Evolutionary conservation across 495 filamentous ascomycete genomes (phyloP).

Genomic region (Penicillium coprophilum): DNA sequence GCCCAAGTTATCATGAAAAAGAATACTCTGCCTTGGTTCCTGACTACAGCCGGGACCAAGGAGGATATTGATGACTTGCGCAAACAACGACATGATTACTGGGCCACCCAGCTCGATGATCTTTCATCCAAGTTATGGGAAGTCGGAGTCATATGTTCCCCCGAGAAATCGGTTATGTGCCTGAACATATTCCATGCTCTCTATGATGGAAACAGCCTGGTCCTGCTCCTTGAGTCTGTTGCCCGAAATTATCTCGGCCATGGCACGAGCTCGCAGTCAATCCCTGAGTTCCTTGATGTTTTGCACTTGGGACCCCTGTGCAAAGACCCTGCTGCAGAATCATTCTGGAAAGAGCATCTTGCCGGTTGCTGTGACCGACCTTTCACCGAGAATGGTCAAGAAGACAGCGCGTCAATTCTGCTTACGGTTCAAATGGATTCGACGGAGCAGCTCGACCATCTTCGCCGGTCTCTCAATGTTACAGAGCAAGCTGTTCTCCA

Average conservation of each 20-base stretch:
- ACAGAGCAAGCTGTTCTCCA: constrained; percentile 46
- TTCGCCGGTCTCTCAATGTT: constrained; percentile 35
- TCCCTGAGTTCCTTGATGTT: constrained; percentile 42
- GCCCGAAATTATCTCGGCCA: constrained; percentile 35
- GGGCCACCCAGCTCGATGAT: constrained; percentile 38
- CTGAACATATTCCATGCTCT: constrained; percentile 80
- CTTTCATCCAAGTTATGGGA: constrained; percentile 40
- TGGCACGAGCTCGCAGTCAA: neutral
- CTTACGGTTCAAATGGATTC: constrained; percentile 18
- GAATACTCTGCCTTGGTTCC: constrained; percentile 48
- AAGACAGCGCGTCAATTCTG: constrained; percentile 16
- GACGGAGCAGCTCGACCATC: constrained; percentile 20
- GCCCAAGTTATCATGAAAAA: constrained; percentile 63
- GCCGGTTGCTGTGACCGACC: constrained; percentile 33
- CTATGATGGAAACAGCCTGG: constrained; percentile 82
- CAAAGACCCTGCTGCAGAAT: constrained; percentile 43
- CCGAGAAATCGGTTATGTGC: constrained; percentile 39
- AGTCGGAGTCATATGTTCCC: constrained; percentile 40
- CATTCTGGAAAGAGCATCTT: constrained; percentile 69
- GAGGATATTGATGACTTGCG: constrained; percentile 31
- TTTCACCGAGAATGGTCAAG: constrained; percentile 16
- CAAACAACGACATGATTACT: constrained; percentile 33
- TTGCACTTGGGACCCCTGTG: constrained; percentile 46
- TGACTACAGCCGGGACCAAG: constrained; percentile 23
- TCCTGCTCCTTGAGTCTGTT: constrained; percentile 61